Evolutionary conservation across 2,329 filamentous ascomycete species (phyloP), one percentile per base, ranked within the genome.

Genomic region (Stemphylium vesicarium): DNA sequence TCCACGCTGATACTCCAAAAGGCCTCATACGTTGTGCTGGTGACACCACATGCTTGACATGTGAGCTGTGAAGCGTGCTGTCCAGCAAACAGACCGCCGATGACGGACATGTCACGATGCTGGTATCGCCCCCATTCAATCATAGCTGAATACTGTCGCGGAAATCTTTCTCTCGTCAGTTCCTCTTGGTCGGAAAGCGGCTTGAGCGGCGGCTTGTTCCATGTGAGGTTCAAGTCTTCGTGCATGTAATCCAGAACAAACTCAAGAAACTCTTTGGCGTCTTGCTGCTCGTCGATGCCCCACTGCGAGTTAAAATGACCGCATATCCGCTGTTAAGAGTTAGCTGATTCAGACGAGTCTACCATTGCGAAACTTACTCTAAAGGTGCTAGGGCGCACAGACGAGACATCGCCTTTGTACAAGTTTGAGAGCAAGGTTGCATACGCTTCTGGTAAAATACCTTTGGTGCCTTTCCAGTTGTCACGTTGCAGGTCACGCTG

Each of bases 211-310:
- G 78, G 80, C 48, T 82, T 79, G 57, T 85, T 80, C 79, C 86
- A 89, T 26, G 84, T 82, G 6, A 82, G 76, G 71, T 96, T 96
- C 4, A 96, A 87, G 75, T 99, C 95, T 70, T 95, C 90, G 64
- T 94, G 89, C 11, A 98, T 81, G 62, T 89, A 88, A 48, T 91
- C 87, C 33, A 96, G 82, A 22, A 97, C 75, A 69, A 96, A 96
- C 40, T 87, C 86, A 62, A 94, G 87, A 64, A 96, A 96, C 68
- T 98, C 95, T 62, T 93, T 90, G 1, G 92, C 89, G 69, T 99
- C 95, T 76, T 98, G 95, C 71, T 98, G 94, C 44, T 86, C 80
- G 20, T 82, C 81, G 36, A 91, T 88, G 12, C 88, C 90, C 79
- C 92, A 95, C 62, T 85, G 82, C 6, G 84, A 81, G 53, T 85